Evolutionary conservation across 768 basidiomycete genomes (phyloP), one percentile per base, ranked within the genome.

Genomic region (Krasilnikovozyma curviuscula): DNA sequence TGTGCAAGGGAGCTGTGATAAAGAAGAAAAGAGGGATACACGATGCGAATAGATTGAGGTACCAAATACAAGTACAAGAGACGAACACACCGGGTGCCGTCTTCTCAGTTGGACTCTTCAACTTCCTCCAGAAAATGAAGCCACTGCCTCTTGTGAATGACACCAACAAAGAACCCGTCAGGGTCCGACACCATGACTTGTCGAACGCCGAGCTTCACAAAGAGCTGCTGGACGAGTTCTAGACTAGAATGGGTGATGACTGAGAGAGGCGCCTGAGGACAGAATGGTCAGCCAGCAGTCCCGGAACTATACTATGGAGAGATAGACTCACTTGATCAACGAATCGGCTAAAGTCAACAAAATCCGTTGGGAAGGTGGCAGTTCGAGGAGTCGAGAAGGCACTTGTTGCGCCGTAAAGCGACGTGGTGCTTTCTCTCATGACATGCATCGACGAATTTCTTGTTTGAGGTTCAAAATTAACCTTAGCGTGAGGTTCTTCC

Each of bases 131-230:
- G 67, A 66, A 91, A 91, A 7, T 74, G 79, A 24, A 97, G 73
- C 86, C 88, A 98, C 0, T 74, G 75, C 66, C 91, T 89, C 71
- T 95, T 95, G 63, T 86, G 80, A 47, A 98, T 81, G 9, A 89
- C 71, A 7, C 93, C 93, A 58, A 81, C 77, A 59, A 88, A 97
- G 38, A 76, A 65, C 6, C 89, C 89, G 44, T 84, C 76, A 2
- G 73, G 66, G 60, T 93, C 83, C 1, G 75, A 79, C 6, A 93
- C 76, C 24, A 95, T 70, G 19, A 97, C 75, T n/a, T n/a, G n/a
- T n/a, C n/a, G n/a, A n/a, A n/a, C n/a, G n/a, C 93, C 93, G 18
- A 97, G 74, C 63, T 95, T 95, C 50, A 78, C 79, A 58, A 97
- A 97, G 60, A 91, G 75, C 60, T 84, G 84, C 59, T 95, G 91